Conservation (phyloP, 768 basidiomycete genomes). For the Amyloporia xantha region DNA sequence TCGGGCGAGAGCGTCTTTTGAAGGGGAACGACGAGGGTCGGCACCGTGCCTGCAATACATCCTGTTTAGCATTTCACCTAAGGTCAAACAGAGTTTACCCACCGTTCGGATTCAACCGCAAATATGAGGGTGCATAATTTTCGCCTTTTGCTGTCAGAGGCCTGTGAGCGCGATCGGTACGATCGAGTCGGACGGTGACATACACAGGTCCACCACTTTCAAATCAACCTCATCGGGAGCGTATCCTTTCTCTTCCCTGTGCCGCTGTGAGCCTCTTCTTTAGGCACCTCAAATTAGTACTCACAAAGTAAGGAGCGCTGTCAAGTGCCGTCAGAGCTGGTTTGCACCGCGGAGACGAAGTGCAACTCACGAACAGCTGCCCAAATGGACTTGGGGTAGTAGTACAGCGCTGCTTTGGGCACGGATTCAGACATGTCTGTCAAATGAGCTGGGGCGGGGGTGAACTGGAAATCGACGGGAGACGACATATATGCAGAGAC, state of each 20-base stretch:
- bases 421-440: conserved; percentile 22
- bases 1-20: conserved; percentile 63
- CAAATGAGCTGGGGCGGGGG: background rate
- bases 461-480: background rate
- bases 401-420: conserved; percentile 81
- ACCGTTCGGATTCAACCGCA: conserved; percentile 77
- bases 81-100: conserved; percentile 10
- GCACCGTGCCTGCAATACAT: conserved; percentile 56
- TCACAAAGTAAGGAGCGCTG: conserved; percentile 54
- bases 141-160: conserved; percentile 58
- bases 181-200: conserved; percentile 10
- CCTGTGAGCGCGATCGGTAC: background rate
- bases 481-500: background rate
- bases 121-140: conserved; percentile 68
- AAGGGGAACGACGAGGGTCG: conserved; percentile 81
- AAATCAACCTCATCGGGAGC: conserved; percentile 67
- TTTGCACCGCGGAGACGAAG: background rate
- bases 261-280: background rate
- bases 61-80: background rate
- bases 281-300: conserved; percentile 18
- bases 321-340: conserved; percentile 2
- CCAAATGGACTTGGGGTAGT: conserved; percentile 55
- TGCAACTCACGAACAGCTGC: conserved; percentile 49
- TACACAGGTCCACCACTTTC: conserved; percentile 61
- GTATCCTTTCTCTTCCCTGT: conserved; percentile 75